Conservation (phyloP, 202 grass and related monocot species). For the Panicum virgatum region DNA sequence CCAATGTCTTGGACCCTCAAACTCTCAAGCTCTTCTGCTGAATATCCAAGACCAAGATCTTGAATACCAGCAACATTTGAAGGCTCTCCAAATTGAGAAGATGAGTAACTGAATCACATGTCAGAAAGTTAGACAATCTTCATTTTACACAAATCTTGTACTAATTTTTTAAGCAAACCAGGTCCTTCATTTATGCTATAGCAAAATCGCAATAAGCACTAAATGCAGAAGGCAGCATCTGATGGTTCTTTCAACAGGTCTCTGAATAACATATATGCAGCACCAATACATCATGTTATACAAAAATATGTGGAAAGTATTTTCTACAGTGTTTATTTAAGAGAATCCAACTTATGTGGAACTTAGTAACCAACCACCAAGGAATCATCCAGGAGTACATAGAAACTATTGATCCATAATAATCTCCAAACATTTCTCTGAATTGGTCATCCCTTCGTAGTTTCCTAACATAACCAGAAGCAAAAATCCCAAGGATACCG, state of each 20-base stretch:
- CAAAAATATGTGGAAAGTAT: neutral
- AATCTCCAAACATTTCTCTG: constrained; percentile 19
- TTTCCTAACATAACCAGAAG: neutral
- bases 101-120: constrained; percentile 68
- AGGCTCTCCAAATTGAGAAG: constrained; percentile 72
- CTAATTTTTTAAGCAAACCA: neutral
- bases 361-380: neutral
- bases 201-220: neutral
- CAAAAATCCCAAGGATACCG: neutral
- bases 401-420: neutral
- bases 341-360: neutral
- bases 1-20: constrained; percentile 75
- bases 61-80: constrained; percentile 49
- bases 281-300: neutral
- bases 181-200: neutral
- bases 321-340: neutral
- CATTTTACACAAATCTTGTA: neutral
- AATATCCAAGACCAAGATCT: constrained; percentile 58
- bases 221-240: neutral
- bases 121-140: constrained; percentile 18
- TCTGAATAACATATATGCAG: neutral
- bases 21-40: constrained; percentile 55
- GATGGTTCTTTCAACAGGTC: neutral
- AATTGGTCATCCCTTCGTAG: neutral
- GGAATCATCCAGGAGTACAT: neutral